Evolutionary conservation across 495 filamentous ascomycete species (phyloP).

Genomic region (Geoglossum glabrum): DNA sequence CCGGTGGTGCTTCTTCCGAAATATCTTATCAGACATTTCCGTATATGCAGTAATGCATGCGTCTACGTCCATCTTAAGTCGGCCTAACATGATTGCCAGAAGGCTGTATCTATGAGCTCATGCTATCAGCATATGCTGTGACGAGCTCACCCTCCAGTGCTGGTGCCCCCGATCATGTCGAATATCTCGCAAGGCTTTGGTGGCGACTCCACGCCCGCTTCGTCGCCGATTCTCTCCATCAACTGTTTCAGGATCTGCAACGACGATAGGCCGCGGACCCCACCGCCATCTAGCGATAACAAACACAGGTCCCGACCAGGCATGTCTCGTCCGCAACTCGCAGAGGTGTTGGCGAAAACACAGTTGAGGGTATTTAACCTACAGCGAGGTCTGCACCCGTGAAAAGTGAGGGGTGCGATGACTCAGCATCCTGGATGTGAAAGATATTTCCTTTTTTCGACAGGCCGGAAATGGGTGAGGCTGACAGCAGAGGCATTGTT

Average conservation of each 20-base stretch:
- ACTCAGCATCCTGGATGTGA: too few species aligned
- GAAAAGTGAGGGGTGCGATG: too few species aligned
- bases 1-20: not conserved
- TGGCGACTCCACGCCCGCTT: not conserved
- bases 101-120: not conserved
- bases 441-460: too few species aligned
- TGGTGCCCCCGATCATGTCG: constrained; percentile 21
- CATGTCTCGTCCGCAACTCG: too few species aligned
- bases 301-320: not conserved
- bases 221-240: constrained; percentile 9
- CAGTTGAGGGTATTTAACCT: too few species aligned
- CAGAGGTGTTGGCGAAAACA: too few species aligned
- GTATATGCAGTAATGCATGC: not conserved
- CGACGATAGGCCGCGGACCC: constrained; percentile 13
- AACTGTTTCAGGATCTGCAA: constrained; percentile 12
- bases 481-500: too few species aligned
- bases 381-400: too few species aligned
- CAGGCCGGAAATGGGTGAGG: too few species aligned
- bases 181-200: constrained; percentile 19
- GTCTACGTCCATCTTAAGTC: not conserved
- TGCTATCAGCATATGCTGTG: not conserved
- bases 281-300: constrained; percentile 13
- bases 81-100: constrained; percentile 2
- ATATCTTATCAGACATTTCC: not conserved
- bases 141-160: constrained; percentile 18